Base-by-base conservation (phyloP, 2,329 filamentous ascomycete genomes). In the Bipolaris oryzae region DNA sequence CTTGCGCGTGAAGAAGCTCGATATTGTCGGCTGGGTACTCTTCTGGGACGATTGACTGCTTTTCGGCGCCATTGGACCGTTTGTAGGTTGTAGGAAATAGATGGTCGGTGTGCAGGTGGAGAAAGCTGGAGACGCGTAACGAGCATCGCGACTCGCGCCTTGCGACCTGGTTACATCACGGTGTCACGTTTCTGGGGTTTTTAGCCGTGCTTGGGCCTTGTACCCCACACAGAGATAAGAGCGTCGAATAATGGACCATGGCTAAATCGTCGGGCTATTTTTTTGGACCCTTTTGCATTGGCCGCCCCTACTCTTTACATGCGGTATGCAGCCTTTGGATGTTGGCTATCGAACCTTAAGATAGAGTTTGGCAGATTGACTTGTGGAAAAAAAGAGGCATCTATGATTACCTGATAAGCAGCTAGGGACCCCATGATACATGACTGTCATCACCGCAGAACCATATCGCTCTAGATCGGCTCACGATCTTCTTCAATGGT, bases 11-110 rank as follows among this genome's bases (percentile, higher is more conserved):
- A 96, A 96, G 78, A 96, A 96, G 71, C 87, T 93, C 3, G 91
- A 95, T 59, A 97, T 88, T 0, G 91, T 91, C 64, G 89, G 85
- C 72, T 97, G 91, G 68, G 89, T 90, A 76, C 89, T 90, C 52
- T 67, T 72, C 41, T 80, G 76, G 9, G 75, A 65, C 23, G 71
- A 66, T 28, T 74, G 69, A 50, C 67, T 74, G 50, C 64, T 71
- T 67, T 72, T 73, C 15, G 74, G 74, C 21, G 74, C 73, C 75
- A 77, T 77, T 71, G 70, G 31, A 20, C 46, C 21, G 42, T 37
- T 52, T 46, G 10, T 50, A 21, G 49, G 52, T n/a, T 47, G 49
- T 52, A 43, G 50, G 46, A 50, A 10, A 51, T 54, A 56, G 51
- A 44, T 47, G 47, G 51, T 50, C 39, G 53, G 39, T 56, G 34